Conservation (phyloP, 1,284 basidiomycete species). For the Mycena sp. region DNA sequence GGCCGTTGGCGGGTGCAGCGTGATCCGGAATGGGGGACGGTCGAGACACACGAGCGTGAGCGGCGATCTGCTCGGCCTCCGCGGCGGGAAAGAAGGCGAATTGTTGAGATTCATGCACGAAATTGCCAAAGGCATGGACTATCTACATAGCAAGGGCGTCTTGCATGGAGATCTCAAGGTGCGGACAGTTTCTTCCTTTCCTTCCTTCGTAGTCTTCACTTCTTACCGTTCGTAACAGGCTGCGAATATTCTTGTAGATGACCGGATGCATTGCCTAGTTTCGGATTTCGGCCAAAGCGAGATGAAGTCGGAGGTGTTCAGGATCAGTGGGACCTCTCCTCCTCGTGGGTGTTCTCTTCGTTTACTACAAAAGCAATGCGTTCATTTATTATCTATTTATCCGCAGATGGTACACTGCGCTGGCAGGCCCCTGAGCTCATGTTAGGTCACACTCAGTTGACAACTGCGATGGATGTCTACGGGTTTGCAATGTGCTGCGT, state of each 20-base stretch:
- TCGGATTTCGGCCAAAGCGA: slow-evolving; percentile 85
- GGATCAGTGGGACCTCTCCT: slow-evolving; percentile 54
- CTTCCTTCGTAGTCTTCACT: background rate
- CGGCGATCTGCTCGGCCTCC: slow-evolving; percentile 20
- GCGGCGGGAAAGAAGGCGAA: slow-evolving; percentile 45
- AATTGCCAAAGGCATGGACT: slow-evolving; percentile 81
- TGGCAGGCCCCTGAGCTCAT: slow-evolving; percentile 79
- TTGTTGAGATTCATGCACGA: slow-evolving; percentile 70
- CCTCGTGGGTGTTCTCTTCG: slow-evolving; percentile 18
- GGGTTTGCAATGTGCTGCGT: slow-evolving; percentile 77
- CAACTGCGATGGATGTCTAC: slow-evolving; percentile 73
- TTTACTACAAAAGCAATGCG: background rate
- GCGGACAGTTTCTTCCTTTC: background rate
- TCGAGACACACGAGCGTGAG: slow-evolving; percentile 25
- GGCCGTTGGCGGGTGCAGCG: slow-evolving; percentile 11
- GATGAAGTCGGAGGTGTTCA: slow-evolving; percentile 77
- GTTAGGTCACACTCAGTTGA: slow-evolving; percentile 58
- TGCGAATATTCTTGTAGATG: slow-evolving; percentile 80
- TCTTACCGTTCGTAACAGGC: slow-evolving; percentile 51
- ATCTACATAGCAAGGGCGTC: slow-evolving; percentile 71
- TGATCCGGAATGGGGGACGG: slow-evolving; percentile 16
- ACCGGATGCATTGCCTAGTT: slow-evolving; percentile 71
- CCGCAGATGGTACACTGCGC: slow-evolving; percentile 36
- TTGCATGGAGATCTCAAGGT: slow-evolving; percentile 82
- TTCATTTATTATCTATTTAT: slow-evolving; percentile 62